phyloP scores from a whole-genome alignment of 2,329 filamentous ascomycete genomes.

The Teratosphaeria viscida region DNA sequence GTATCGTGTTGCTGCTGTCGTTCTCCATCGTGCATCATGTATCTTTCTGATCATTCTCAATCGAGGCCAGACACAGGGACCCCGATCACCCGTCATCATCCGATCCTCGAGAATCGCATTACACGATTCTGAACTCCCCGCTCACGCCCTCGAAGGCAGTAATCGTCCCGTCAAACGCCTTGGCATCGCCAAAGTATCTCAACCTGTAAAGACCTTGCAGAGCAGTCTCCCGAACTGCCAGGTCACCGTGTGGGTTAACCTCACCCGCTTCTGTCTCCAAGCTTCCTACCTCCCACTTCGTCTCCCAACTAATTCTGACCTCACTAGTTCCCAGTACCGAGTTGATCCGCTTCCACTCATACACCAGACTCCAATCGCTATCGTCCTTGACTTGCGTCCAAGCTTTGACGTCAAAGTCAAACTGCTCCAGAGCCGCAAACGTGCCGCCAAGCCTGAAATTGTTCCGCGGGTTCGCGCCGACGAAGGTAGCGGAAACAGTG shows the following conservation, averaged over 20 bases:
- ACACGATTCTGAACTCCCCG: constrained; percentile 38
- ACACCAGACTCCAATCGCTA: constrained; percentile 73
- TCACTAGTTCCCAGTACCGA: constrained; percentile 63
- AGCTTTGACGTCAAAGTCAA: constrained; percentile 29
- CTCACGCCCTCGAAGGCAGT: constrained; percentile 60
- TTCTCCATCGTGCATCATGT: not conserved
- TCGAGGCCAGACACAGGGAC: not conserved
- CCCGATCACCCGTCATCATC: not conserved
- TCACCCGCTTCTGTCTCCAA: not conserved
- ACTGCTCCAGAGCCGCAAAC: constrained; percentile 64
- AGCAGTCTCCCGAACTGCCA: constrained; percentile 17
- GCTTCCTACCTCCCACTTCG: constrained; percentile 38
- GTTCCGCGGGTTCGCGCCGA: constrained; percentile 84
- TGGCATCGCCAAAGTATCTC: constrained; percentile 76
- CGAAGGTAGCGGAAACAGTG: constrained; percentile 57
- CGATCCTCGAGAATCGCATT: not conserved
- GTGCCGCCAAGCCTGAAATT: constrained; percentile 70
- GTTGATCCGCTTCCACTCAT: constrained; percentile 65
- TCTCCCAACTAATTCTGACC: constrained; percentile 72
- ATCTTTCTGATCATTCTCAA: not conserved
- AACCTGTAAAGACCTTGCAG: constrained; percentile 60
- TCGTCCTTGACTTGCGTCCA: constrained; percentile 67
- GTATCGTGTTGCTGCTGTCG: not conserved
- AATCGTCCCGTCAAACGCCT: constrained; percentile 52
- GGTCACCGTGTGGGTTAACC: constrained; percentile 10